A percentile compares a stretch with the other conserved stretches of the same genome.
phyloP scores from a whole-genome alignment of 352 stramenopile species.

The Phytopythium cucurbitacearum region DNA sequence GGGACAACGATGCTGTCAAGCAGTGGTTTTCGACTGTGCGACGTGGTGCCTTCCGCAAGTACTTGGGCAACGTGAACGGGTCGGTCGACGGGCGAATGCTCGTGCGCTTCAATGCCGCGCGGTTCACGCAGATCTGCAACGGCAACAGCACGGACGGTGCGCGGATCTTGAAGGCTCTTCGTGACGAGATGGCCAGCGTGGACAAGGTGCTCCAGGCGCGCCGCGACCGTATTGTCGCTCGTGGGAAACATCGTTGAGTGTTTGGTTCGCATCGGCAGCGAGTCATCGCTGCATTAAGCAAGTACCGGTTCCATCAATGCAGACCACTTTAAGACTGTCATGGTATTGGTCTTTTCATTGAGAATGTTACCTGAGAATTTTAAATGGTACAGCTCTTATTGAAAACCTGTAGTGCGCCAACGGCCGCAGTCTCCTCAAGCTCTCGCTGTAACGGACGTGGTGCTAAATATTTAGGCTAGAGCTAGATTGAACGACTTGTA shows the following conservation, averaged over 20 bases:
- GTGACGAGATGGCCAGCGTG: constrained; percentile 44
- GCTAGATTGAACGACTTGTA: too few relatives aligned
- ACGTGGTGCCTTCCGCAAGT: constrained; percentile 51
- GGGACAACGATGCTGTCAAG: constrained; percentile 47
- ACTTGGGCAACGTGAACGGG: constrained; percentile 33
- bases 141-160: constrained; percentile 53
- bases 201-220: constrained; percentile 52
- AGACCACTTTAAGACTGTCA: too few relatives aligned
- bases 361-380: too few relatives aligned
- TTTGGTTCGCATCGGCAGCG: too few relatives aligned
- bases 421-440: too few relatives aligned
- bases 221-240: constrained; percentile 38
- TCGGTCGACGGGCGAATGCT: constrained; percentile 56
- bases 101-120: constrained; percentile 49
- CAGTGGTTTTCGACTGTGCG: constrained; percentile 48
- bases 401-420: too few relatives aligned
- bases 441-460: too few relatives aligned
- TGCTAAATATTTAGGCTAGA: too few relatives aligned
- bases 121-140: constrained; percentile 65
- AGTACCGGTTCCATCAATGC: too few relatives aligned
- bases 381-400: too few relatives aligned
- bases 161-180: constrained; percentile 53
- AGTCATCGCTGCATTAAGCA: too few relatives aligned
- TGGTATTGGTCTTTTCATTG: too few relatives aligned
- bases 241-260: constrained; percentile 5